Evolutionary conservation across 2,329 filamentous ascomycete genomes (phyloP), one percentile per base, ranked within the genome.

Genomic region (Aureobasidium sp.): DNA sequence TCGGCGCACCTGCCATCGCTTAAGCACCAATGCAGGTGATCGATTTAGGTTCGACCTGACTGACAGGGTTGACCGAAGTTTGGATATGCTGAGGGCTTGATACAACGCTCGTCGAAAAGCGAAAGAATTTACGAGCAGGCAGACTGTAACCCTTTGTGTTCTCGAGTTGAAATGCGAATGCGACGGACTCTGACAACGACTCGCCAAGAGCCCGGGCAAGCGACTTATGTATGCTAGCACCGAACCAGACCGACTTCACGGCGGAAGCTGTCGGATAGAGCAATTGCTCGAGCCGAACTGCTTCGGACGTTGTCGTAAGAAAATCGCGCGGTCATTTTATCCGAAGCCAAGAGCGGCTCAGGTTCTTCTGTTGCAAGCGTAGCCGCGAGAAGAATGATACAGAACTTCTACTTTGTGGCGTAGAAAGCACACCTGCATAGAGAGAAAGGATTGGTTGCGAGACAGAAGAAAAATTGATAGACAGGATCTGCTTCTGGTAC

Each of bases 1-100:
- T 51, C 41, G 57, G 57, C 46, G 46, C 55, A 48, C 32, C 41
- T 48, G 55, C 29, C 29, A 42, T 60, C 46, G 46, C 57, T 50
- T 60, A 60, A 58, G 46, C 57, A 60, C 46, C 44, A 34, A 60
- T 59, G 55, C 55, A 59, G 55, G 55, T 59, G 42, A 59, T 47
- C 23, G 12, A 6, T 47, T 60, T 60, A 50, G 57, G 57, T 50
- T 51, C n/a, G 29, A n/a, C 34, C 36, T 41, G 57, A 51, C 46
- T 15, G 46, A 20, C 46, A 48, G 20, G 47, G 29, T 37, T 48
- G 55, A 27, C 27, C 44, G n/a, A 13, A 42, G 34, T 32, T 44
- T 60, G 46, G 34, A 8, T 36, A 2, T 37, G 41, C 29, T 48
- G 42, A 58, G 32, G 55, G 55, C 42, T 39, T 12, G 42, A 13